Evolutionary conservation across 805 yeast species (phyloP), one percentile per base, ranked within the genome.

Genomic region (Kazachstania psychrophila): DNA sequence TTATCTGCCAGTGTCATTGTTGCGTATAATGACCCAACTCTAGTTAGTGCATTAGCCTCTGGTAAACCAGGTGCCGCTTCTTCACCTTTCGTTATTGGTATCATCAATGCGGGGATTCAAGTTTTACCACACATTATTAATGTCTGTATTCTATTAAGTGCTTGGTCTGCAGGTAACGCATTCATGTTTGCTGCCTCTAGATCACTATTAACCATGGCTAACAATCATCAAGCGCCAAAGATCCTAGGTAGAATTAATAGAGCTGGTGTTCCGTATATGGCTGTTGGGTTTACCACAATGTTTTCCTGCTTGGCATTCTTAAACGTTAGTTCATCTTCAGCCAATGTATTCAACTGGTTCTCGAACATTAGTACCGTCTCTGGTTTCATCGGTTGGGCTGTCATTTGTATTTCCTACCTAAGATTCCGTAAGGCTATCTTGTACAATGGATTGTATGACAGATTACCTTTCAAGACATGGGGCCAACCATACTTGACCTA

Each of bases 31-130:
- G 77, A 76, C 48, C 60, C 65, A 17, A 61, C 64, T 34, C 63
- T 79, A 41, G 59, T 72, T 46, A 47, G 46, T 32, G 73, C 72
- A 13, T 58, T 71, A 47, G 65, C 62, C n/a, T 61, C 64, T 25
- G 79, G 77, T 46, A 60, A 63, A 29, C 47, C 64, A n/a, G 73
- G 76, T 44, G 81, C 81, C 18, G 69, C 77, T 22, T 77, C 79
- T 13, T 75, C 80, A 23, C 82, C 83, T 3, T 77, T 75, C 45
- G 81, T 77, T 38, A 69, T 77, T 49, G 82, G 79, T 32, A 75
- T 72, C 48, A 70, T 69, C 59, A 71, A 66, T 50, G 80, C 78
- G 5, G 79, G 80, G 39, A 76, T 77, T 35, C 65, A 62, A 16
- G 78, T 71, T 6, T 61, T 76, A 44, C 72, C 77, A 49, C 78